phyloP scores from a whole-genome alignment of 1,284 basidiomycete genomes.

The Cutaneotrichosporon cutaneum region DNA sequence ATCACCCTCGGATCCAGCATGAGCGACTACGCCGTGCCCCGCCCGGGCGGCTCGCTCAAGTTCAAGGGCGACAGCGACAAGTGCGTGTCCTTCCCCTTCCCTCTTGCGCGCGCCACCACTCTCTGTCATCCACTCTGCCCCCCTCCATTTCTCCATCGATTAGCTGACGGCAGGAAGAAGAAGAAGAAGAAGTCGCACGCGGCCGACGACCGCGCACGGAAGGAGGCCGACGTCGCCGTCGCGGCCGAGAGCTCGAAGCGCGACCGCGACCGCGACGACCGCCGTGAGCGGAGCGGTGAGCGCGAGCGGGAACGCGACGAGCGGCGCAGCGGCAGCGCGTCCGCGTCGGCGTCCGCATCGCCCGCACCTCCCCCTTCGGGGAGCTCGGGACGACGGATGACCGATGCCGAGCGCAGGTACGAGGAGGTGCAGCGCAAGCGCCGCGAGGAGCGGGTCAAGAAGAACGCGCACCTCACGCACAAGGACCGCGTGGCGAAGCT shows the following conservation, averaged over 20 bases:
- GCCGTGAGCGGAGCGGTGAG: not conserved
- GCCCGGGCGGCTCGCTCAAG: slow-evolving; percentile 83
- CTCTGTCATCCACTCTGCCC: too few relatives aligned
- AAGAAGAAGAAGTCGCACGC: slow-evolving; percentile 78
- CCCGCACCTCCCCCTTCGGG: not conserved
- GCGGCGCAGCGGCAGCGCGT: not conserved
- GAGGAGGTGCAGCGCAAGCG: slow-evolving; percentile 79
- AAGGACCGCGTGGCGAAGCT: slow-evolving; percentile 93
- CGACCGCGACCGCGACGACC: not conserved
- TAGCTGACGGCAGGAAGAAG: slow-evolving; percentile 15
- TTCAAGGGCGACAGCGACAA: slow-evolving; percentile 81
- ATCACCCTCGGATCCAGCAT: slow-evolving; percentile 22
- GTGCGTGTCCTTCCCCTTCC: slow-evolving; percentile 56
- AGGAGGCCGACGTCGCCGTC: slow-evolving; percentile 40
- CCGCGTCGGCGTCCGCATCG: slow-evolving; percentile 15
- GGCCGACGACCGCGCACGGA: slow-evolving; percentile 31
- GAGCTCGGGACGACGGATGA: slow-evolving; percentile 59
- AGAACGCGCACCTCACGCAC: slow-evolving; percentile 81
- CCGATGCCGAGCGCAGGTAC: slow-evolving; percentile 85
- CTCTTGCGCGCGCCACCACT: not conserved
- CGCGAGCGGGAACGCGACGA: slow-evolving; percentile 11
- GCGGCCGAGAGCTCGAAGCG: slow-evolving; percentile 29
- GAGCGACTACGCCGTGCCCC: slow-evolving; percentile 71
- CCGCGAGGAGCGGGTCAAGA: slow-evolving; percentile 74
- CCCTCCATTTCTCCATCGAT: too few relatives aligned